Evolutionary conservation across 768 basidiomycete genomes (phyloP).

Genomic region (Fibroporia radiculosa): DNA sequence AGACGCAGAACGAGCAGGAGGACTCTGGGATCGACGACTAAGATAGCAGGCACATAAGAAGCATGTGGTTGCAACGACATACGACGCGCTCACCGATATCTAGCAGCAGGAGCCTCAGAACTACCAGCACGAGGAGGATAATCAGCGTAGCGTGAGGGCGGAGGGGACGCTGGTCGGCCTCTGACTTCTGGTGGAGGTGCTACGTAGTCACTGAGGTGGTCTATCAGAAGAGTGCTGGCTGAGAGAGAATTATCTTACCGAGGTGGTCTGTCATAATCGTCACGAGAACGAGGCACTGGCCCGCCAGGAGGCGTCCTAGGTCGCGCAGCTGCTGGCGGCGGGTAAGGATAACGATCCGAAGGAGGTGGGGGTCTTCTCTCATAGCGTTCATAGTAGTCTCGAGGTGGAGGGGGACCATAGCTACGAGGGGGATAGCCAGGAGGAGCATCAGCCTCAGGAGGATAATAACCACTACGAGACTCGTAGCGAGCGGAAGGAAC

Average conservation of each 20-base stretch:
- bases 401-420: conserved; percentile 41
- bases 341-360: conserved; percentile 36
- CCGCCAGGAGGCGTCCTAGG: conserved; percentile 49
- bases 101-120: conserved; percentile 17
- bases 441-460: conserved; percentile 31
- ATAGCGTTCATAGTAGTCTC: conserved; percentile 42
- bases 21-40: conserved; percentile 72
- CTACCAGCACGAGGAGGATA: conserved; percentile 39
- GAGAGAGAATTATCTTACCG: conserved; percentile 34
- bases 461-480: conserved; percentile 36
- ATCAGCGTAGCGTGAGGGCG: conserved; percentile 28
- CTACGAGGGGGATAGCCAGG: conserved; percentile 44
- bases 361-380: conserved; percentile 45
- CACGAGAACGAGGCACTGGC: conserved; percentile 43
- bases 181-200: conserved; percentile 43
- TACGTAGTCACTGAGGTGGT: conserved; percentile 43
- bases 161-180: conserved; percentile 44
- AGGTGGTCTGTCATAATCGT: conserved; percentile 57
- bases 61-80: conserved; percentile 1
- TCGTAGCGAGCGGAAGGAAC: conserved; percentile 42
- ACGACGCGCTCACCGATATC: conserved; percentile 29
- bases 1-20: conserved; percentile 40
- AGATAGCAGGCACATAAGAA: conserved; percentile 1
- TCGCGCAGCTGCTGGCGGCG: conserved; percentile 41
- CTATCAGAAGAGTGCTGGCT: conserved; percentile 2